Percentiles rank a stretch among this genome's conserved stretches.
Conservation (phyloP, 768 basidiomycete genomes). For the Multifurca ochricompacta region DNA sequence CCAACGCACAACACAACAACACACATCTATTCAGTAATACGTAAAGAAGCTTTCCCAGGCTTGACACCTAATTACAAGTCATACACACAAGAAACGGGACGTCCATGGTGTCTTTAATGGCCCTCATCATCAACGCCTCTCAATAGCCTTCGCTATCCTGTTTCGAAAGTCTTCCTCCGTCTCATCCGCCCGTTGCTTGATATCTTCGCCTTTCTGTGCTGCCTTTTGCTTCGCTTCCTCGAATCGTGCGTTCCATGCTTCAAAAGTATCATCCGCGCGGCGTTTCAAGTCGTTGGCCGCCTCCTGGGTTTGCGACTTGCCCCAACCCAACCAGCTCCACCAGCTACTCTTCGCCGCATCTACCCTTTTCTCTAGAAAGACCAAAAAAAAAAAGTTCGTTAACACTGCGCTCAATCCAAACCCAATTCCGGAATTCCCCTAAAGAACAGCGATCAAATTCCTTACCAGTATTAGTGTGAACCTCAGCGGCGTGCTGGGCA, state of each 20-base stretch:
- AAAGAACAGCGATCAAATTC: too few relatives aligned
- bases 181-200: slow-evolving; percentile 11
- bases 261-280: slow-evolving; percentile 13
- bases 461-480: slow-evolving; percentile 1
- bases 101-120: too few relatives aligned
- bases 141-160: slow-evolving; percentile 14
- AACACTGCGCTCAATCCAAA: too few relatives aligned
- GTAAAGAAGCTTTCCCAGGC: not conserved
- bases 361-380: not conserved
- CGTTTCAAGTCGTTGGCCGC: slow-evolving; percentile 12
- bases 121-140: slow-evolving; percentile 2
- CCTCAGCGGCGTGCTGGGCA: not conserved
- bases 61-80: not conserved
- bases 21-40: not conserved
- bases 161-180: slow-evolving; percentile 16
- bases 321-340: slow-evolving; percentile 13
- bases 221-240: slow-evolving; percentile 16
- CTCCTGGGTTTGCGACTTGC: slow-evolving; percentile 6
- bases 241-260: slow-evolving; percentile 9
- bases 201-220: slow-evolving; percentile 13
- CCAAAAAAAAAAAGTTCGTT: not conserved
- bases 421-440: too few relatives aligned
- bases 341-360: slow-evolving; percentile 13
- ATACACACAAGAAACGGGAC: not conserved
- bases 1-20: too few relatives aligned